Percentiles rank a stretch among this genome's conserved stretches.
phyloP scores from a whole-genome alignment of 2,329 filamentous ascomycete species.

The Pseudocercospora pini-densiflorae region DNA sequence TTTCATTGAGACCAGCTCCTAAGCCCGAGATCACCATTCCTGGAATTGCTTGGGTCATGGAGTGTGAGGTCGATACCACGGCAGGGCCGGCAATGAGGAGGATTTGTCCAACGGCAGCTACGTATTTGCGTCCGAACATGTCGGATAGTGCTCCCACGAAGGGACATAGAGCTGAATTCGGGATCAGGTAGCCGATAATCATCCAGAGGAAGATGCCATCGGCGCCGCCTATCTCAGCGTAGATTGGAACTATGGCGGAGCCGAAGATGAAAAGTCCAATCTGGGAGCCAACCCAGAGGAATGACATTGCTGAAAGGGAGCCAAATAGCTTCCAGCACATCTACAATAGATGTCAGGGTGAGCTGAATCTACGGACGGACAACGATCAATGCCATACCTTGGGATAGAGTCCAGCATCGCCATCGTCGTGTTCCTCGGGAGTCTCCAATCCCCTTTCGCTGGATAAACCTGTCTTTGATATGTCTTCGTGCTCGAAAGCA shows the following conservation, averaged over 20 bases:
- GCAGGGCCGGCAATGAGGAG: slow-evolving; percentile 64
- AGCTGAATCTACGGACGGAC: neutral
- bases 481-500: neutral
- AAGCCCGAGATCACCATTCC: slow-evolving; percentile 65
- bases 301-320: slow-evolving; percentile 60
- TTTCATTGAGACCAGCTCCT: slow-evolving; percentile 71
- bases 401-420: neutral
- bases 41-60: slow-evolving; percentile 67
- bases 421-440: neutral
- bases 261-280: slow-evolving; percentile 59
- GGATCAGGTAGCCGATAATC: slow-evolving; percentile 58
- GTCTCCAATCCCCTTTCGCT: neutral
- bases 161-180: slow-evolving; percentile 61
- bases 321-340: slow-evolving; percentile 18
- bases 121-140: slow-evolving; percentile 64
- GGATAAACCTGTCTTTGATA: neutral
- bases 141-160: slow-evolving; percentile 71
- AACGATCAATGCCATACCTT: too few relatives aligned
- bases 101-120: slow-evolving; percentile 59
- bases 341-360: neutral
- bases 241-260: slow-evolving; percentile 55
- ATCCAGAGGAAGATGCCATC: slow-evolving; percentile 53
- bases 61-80: slow-evolving; percentile 60
- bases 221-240: slow-evolving; percentile 63
- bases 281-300: slow-evolving; percentile 65